Conservation (phyloP, 1,139 yeast species). For the Blastobotrys serpentis region DNA sequence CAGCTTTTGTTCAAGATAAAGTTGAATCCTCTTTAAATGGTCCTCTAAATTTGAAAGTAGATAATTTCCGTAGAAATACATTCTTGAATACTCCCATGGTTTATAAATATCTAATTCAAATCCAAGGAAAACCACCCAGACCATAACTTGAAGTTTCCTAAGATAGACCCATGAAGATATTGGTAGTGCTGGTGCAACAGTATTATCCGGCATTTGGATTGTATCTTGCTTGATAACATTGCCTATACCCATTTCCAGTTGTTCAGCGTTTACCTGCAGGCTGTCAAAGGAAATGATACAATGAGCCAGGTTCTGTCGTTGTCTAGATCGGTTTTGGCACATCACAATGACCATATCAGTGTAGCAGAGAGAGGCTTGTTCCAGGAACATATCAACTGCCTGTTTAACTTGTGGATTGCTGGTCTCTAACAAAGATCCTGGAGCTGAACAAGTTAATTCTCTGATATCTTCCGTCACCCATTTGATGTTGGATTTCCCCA, state of each 20-base stretch:
- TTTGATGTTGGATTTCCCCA: constrained; percentile 24
- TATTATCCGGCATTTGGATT: constrained; percentile 18
- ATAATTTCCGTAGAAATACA: constrained; percentile 67
- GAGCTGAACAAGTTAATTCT: constrained; percentile 32
- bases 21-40: constrained; percentile 52
- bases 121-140: constrained; percentile 69
- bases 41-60: constrained; percentile 50
- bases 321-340: constrained; percentile 78
- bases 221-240: constrained; percentile 11
- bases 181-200: constrained; percentile 46
- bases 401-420: constrained; percentile 18
- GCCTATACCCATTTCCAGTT: constrained; percentile 55
- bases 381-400: constrained; percentile 28
- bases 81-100: constrained; percentile 63
- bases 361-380: constrained; percentile 34
- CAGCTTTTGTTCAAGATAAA: constrained; percentile 43
- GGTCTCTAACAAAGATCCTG: constrained; percentile 20
- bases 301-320: constrained; percentile 68
- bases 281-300: constrained; percentile 69
- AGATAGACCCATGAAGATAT: constrained; percentile 67
- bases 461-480: constrained; percentile 38
- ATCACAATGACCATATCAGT: constrained; percentile 53
- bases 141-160: constrained; percentile 66
- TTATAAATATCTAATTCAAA: constrained; percentile 75
- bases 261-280: constrained; percentile 83